Evolutionary conservation across 768 basidiomycete genomes (phyloP).

Genomic region (Vararia minispora): DNA sequence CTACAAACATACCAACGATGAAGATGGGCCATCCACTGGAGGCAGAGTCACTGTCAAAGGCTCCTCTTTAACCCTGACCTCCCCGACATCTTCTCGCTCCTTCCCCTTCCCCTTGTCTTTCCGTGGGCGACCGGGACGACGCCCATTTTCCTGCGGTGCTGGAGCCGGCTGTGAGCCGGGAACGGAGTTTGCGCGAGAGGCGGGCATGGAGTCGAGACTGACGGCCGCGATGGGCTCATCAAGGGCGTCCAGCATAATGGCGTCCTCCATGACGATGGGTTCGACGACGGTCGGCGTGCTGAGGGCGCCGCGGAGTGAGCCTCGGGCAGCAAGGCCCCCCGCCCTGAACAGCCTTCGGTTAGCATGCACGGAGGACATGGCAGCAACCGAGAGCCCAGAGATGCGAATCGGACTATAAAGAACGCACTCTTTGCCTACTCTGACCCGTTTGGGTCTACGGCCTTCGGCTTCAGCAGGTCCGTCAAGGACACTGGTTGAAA

Average conservation of each 20-base stretch:
- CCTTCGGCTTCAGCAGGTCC: slow-evolving; percentile 49
- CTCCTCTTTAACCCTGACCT: slow-evolving; percentile 40
- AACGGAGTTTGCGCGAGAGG: slow-evolving; percentile 3
- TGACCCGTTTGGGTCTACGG: slow-evolving; percentile 59
- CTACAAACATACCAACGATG: slow-evolving; percentile 29
- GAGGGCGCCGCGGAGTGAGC: no score
- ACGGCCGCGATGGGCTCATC: slow-evolving; percentile 1
- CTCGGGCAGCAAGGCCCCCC: no score
- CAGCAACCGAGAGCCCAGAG: no score
- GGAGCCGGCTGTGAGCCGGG: not conserved
- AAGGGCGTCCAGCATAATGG: no score
- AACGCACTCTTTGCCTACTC: slow-evolving; percentile 64
- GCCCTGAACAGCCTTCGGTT: no score
- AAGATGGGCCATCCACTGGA: slow-evolving; percentile 21
- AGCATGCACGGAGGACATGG: no score
- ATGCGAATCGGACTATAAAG: slow-evolving; percentile 2
- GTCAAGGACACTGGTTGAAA: slow-evolving; percentile 23
- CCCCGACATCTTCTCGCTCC: slow-evolving; percentile 19
- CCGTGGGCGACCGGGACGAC: no score
- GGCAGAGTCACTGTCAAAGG: slow-evolving; percentile 26
- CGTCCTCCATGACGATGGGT: no score
- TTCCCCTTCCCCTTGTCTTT: slow-evolving; percentile 40
- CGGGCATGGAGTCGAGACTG: slow-evolving; percentile 1
- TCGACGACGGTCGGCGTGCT: no score
- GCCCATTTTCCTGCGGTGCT: slow-evolving; percentile 11